These are phyloP conservation scores for Epichloe sp. DNA, from an alignment of 2,329 filamentous ascomycete genomes.

Conservation along the genomic window DNA sequence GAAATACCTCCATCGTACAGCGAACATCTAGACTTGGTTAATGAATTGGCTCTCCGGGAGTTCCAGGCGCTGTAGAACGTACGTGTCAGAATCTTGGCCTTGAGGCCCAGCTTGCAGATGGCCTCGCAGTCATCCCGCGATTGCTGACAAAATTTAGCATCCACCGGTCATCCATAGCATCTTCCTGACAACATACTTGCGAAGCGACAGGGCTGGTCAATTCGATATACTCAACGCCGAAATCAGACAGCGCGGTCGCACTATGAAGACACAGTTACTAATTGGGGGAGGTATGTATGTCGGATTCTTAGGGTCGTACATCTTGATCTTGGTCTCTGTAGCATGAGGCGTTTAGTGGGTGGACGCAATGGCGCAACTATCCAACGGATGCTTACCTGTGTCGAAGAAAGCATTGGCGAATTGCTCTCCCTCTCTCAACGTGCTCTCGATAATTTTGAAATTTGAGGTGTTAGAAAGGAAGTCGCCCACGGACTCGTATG, in stretches of 20 bases:
- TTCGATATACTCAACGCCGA: constrained; percentile 34
- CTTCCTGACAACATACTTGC: not conserved
- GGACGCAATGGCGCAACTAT: not conserved
- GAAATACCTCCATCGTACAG: constrained; percentile 10
- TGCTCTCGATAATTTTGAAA: constrained; percentile 9
- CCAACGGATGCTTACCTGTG: constrained; percentile 23
- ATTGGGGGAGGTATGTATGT: not conserved
- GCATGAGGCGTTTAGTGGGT: not conserved
- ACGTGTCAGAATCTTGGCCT: constrained; percentile 26
- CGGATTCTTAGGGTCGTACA: constrained; percentile 15
- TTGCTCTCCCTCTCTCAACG: constrained; percentile 59
- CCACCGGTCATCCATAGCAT: not conserved
- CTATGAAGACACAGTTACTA: constrained; percentile 1
- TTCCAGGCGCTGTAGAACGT: constrained; percentile 8
- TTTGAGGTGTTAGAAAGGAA: constrained; percentile 8
- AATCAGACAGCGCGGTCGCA: constrained; percentile 8
- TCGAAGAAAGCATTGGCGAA: constrained; percentile 68
- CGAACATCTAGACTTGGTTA: constrained; percentile 8
- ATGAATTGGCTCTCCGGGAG: not conserved
- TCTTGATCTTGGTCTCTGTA: constrained; percentile 37
- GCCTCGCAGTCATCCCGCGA: constrained; percentile 76
- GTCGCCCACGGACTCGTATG: constrained; percentile 8
- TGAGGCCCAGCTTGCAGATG: constrained; percentile 88
- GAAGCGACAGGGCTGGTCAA: constrained; percentile 67
- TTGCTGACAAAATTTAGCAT: constrained; percentile 49